phyloP scores from a whole-genome alignment of 1,284 basidiomycete genomes.

The Ceratobasidium sp. region DNA sequence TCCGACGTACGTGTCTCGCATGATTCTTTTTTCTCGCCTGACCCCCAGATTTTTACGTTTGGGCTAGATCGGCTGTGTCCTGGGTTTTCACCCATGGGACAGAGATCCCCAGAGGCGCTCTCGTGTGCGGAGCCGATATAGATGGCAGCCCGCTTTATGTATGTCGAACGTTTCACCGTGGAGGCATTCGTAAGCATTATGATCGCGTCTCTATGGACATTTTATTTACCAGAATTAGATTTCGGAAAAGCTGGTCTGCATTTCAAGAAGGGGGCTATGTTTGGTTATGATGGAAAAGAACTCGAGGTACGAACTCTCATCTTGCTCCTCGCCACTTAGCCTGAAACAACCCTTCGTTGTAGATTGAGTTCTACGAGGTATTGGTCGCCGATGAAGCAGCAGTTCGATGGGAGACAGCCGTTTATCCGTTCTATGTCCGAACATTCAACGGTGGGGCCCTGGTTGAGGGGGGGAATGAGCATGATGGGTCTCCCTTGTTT shows the following conservation, averaged over 20 bases:
- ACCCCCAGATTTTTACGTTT: background rate
- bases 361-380: slow-evolving; percentile 36
- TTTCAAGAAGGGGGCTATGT: slow-evolving; percentile 34
- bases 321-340: too few relatives aligned
- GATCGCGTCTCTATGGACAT: too few relatives aligned
- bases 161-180: slow-evolving; percentile 19
- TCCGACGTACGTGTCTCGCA: background rate
- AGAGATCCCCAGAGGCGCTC: slow-evolving; percentile 7
- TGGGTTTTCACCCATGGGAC: slow-evolving; percentile 32
- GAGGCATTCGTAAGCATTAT: slow-evolving; percentile 31
- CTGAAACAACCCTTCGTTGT: too few relatives aligned
- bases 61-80: slow-evolving; percentile 6
- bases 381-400: slow-evolving; percentile 17
- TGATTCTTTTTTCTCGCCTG: too few relatives aligned
- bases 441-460: slow-evolving; percentile 18
- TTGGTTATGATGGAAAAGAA: slow-evolving; percentile 30
- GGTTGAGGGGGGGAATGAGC: slow-evolving; percentile 28
- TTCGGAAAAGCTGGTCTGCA: slow-evolving; percentile 31
- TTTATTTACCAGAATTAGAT: background rate
- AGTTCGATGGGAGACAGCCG: slow-evolving; percentile 24
- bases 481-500: slow-evolving; percentile 27
- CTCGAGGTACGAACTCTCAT: slow-evolving; percentile 15
- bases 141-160: slow-evolving; percentile 21
- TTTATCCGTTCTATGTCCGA: slow-evolving; percentile 23
- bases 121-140: slow-evolving; percentile 17